phyloP scores from a whole-genome alignment of 2,329 filamentous ascomycete genomes.

The Trichoderma brevicompactum region DNA sequence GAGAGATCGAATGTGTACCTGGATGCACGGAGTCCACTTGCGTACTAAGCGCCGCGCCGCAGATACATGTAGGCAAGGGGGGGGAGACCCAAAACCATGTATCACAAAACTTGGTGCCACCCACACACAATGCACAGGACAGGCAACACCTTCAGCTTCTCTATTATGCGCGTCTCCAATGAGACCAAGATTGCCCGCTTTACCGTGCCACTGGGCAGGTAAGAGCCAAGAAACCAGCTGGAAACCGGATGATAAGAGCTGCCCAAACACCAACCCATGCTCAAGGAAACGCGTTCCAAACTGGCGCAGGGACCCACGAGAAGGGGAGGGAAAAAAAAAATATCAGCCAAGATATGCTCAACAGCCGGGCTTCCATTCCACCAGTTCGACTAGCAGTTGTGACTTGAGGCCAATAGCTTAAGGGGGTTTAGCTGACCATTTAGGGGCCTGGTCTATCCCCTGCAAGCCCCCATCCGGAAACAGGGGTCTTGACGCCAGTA shows the following conservation, averaged over 20 bases:
- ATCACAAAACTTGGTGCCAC: slow-evolving; percentile 6
- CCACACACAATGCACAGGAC: slow-evolving; percentile 7
- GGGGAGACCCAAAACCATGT: slow-evolving; percentile 4
- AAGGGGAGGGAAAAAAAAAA: not conserved
- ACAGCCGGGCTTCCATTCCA: slow-evolving; percentile 20
- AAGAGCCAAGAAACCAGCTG: not conserved
- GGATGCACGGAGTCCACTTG: slow-evolving; percentile 6
- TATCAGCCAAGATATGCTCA: not conserved
- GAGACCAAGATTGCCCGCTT: not conserved
- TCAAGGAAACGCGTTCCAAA: not conserved
- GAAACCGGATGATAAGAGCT: not conserved
- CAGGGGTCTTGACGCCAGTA: slow-evolving; percentile 15
- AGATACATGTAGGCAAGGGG: slow-evolving; percentile 25
- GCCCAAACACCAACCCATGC: not conserved
- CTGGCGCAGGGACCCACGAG: not conserved
- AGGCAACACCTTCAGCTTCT: not conserved
- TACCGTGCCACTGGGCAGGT: not conserved
- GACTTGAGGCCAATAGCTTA: slow-evolving; percentile 10
- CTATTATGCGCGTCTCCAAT: not conserved
- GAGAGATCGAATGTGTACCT: slow-evolving; percentile 21
- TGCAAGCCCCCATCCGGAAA: slow-evolving; percentile 18
- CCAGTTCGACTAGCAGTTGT: not conserved
- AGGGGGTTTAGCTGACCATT: slow-evolving; percentile 24
- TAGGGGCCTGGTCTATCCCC: slow-evolving; percentile 7
- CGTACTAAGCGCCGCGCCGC: slow-evolving; percentile 25